Evolutionary conservation across 2,329 filamentous ascomycete genomes (phyloP), one percentile per base, ranked within the genome.

Genomic region (Calonectria fujianensis): DNA sequence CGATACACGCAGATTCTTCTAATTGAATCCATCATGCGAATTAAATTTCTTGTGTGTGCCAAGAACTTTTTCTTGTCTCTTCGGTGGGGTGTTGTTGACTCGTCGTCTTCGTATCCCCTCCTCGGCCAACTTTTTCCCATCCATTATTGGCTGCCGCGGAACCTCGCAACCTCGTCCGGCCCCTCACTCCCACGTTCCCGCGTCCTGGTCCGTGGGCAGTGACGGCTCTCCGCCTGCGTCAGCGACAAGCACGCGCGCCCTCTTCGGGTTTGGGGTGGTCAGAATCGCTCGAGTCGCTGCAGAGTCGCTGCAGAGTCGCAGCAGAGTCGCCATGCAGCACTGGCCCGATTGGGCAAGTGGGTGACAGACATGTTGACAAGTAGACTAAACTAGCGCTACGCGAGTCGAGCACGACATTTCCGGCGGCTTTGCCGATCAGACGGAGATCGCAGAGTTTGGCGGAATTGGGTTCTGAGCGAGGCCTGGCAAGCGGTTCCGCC

Each of bases 301-400:
- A 2, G 24, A 24, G 24, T 24, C 24, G 24, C 24, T 24, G 24
- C 24, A 24, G 24, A 24, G 24, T 24, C 24, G 24, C 24, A 24
- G 24, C 24, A 24, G 24, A 39, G 32, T 27, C n/a, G 54, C 54
- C 11, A 61, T 61, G 57, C 35, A 39, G 35, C 5, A 20, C 11
- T 20, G 4, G 35, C 57, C 57, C 35, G 35, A 61, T 39, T 24
- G 20, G 57, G 57, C 35, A 61, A 61, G 57, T 61, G 57, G 57
- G 13, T 24, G 24, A 24, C 24, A 24, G 24, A 24, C 24, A 24
- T 24, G 24, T 24, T 24, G 24, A 24, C 24, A 24, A 24, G 24
- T 24, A 24, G 24, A 24, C 24, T 24, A 24, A 24, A 24, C 24
- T 24, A 2, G 24, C 57, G 57, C 57, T 61, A 61, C 57, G 57